Percentiles rank a stretch among this genome's conserved stretches.
Evolutionary conservation across 352 stramenopile species (phyloP).

Genomic region (Phytopythium litorale): DNA sequence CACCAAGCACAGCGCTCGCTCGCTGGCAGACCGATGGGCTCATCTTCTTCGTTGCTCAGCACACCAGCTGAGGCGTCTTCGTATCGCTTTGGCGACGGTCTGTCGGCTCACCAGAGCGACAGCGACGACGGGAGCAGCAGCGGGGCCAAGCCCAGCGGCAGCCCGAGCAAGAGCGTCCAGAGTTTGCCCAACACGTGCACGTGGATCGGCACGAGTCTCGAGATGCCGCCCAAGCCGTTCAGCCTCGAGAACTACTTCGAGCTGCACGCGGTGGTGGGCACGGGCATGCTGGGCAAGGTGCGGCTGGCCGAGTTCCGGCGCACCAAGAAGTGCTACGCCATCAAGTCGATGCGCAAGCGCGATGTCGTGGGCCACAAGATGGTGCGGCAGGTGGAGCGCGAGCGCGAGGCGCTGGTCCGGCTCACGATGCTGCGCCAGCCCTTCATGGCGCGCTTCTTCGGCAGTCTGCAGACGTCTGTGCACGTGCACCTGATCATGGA

Average conservation of each 20-base stretch:
- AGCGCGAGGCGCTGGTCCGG: constrained; percentile 40
- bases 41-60: constrained; percentile 2
- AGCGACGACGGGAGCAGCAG: constrained; percentile 3
- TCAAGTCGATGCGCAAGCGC: constrained; percentile 77
- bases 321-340: constrained; percentile 52
- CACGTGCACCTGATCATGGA: constrained; percentile 73
- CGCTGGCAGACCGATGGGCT: constrained; percentile 3
- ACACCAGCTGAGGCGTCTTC: not conserved
- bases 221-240: constrained; percentile 52
- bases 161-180: not conserved
- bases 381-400: constrained; percentile 45
- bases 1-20: not conserved
- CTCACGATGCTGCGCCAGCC: constrained; percentile 39
- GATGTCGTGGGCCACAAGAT: constrained; percentile 57
- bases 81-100: constrained; percentile 18
- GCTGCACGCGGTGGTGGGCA: constrained; percentile 54
- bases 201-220: constrained; percentile 52
- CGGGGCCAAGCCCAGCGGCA: not conserved
- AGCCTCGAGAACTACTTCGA: constrained; percentile 56
- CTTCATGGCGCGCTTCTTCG: constrained; percentile 58
- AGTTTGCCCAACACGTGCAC: not conserved
- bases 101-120: not conserved
- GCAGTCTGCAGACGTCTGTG: constrained; percentile 47
- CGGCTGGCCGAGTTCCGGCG: constrained; percentile 57
- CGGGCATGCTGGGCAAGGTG: constrained; percentile 70